Conservation (phyloP, 164 flowering plant species). For the Warburgia ugandensis region DNA sequence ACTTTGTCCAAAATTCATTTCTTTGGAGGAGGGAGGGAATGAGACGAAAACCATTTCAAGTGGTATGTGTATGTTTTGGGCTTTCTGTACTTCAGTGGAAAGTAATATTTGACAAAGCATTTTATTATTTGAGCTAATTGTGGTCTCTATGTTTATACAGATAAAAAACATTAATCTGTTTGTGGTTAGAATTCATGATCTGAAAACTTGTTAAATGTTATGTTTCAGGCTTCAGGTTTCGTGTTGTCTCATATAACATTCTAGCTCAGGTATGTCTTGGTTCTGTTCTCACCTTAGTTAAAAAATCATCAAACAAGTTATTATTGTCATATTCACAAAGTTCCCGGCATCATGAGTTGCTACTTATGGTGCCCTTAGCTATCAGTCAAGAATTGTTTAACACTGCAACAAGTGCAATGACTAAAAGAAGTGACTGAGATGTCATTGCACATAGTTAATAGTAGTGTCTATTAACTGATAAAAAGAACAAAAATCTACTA, state of each 20-base stretch:
- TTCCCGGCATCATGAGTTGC: too few species aligned
- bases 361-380: too few species aligned
- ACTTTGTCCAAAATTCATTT: constrained; percentile 1
- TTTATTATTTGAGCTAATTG: not conserved
- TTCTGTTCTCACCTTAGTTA: too few species aligned
- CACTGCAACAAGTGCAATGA: too few species aligned
- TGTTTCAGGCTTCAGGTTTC: constrained; percentile 55
- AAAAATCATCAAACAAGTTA: too few species aligned
- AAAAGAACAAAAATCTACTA: too few species aligned
- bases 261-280: constrained; percentile 74
- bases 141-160: not conserved
- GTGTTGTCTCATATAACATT: constrained; percentile 79
- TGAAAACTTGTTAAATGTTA: not conserved
- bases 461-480: too few species aligned
- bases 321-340: too few species aligned
- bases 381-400: too few species aligned
- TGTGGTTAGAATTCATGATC: not conserved
- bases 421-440: too few species aligned
- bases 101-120: not conserved
- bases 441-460: too few species aligned
- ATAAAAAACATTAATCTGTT: not conserved
- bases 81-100: not conserved
- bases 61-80: not conserved
- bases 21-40: not conserved
- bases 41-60: not conserved